phyloP scores from a whole-genome alignment of 768 basidiomycete genomes.

The Podaxis sp. region DNA sequence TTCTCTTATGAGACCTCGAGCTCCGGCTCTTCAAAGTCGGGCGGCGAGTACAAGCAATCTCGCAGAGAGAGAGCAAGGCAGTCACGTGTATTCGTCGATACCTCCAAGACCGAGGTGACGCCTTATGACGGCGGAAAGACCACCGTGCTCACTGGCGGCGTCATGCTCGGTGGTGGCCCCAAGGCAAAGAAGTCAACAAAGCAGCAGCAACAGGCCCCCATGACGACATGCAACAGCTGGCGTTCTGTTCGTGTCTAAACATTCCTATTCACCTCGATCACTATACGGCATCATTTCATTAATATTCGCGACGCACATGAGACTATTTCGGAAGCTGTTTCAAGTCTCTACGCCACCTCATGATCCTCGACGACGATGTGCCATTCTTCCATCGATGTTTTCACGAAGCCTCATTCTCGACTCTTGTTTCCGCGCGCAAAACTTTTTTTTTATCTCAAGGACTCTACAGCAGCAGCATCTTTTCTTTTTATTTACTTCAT shows the following conservation, averaged over 20 bases:
- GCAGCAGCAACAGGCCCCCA: conserved; percentile 30
- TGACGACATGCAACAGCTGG: conserved; percentile 48
- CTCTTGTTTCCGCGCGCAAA: conserved; percentile 17
- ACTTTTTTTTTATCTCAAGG: conserved; percentile 15
- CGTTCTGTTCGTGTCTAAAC: conserved; percentile 51
- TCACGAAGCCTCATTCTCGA: conserved; percentile 26
- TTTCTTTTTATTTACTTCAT: conserved; percentile 13
- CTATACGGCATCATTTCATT: conserved; percentile 15
- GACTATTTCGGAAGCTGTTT: conserved; percentile 25
- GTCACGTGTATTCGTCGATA: conserved; percentile 72
- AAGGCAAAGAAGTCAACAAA: conserved; percentile 24
- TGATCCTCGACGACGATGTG: conserved; percentile 14
- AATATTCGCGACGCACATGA: conserved; percentile 21
- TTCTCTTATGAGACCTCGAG: conserved; percentile 57
- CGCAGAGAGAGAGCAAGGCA: conserved; percentile 71
- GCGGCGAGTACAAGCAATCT: conserved; percentile 47
- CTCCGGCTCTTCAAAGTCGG: conserved; percentile 43
- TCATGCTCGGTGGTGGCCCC: conserved; percentile 72
- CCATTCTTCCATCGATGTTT: conserved; percentile 15
- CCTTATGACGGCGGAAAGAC: conserved; percentile 89
- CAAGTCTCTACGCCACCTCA: conserved; percentile 17
- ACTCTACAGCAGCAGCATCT: conserved; percentile 12
- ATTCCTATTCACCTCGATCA: conserved; percentile 14
- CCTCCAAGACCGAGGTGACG: conserved; percentile 74
- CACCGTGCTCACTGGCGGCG: conserved; percentile 83